These are phyloP conservation scores for Fusarium phyllophilum DNA, from an alignment of 2,329 filamentous ascomycete genomes.

Conservation along the genomic window DNA sequence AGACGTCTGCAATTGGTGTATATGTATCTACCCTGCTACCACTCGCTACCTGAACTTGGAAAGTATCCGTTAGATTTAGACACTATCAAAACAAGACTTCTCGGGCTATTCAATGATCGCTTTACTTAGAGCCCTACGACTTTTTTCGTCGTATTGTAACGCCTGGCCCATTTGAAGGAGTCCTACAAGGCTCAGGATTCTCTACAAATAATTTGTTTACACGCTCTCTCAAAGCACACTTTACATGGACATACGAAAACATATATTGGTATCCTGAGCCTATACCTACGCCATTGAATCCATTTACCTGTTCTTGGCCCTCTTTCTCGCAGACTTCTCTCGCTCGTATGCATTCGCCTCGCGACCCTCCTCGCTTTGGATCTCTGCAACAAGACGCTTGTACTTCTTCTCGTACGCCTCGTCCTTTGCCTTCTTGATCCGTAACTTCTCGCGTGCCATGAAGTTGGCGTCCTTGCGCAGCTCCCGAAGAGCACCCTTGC, in stretches of 20 bases:
- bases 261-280: constrained; percentile 37
- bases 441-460: constrained; percentile 87
- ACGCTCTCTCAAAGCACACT: background rate
- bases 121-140: background rate
- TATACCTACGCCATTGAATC: constrained; percentile 11
- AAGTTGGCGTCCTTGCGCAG: constrained; percentile 95
- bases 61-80: background rate
- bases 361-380: constrained; percentile 90
- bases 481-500: constrained; percentile 93
- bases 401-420: constrained; percentile 97
- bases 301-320: constrained; percentile 61
- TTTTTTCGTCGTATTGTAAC: background rate
- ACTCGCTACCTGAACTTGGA: background rate
- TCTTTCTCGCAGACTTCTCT: constrained; percentile 81
- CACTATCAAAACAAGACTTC: background rate
- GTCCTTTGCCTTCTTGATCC: constrained; percentile 93
- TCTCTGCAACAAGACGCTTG: constrained; percentile 89
- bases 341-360: constrained; percentile 90
- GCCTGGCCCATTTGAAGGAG: background rate
- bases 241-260: constrained; percentile 18
- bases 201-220: background rate
- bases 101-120: background rate
- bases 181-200: background rate
- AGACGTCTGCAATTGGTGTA: too few relatives aligned
- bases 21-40: background rate